Base-by-base conservation (phyloP, 106 monocot species). In the Cymbidium sinense region DNA sequence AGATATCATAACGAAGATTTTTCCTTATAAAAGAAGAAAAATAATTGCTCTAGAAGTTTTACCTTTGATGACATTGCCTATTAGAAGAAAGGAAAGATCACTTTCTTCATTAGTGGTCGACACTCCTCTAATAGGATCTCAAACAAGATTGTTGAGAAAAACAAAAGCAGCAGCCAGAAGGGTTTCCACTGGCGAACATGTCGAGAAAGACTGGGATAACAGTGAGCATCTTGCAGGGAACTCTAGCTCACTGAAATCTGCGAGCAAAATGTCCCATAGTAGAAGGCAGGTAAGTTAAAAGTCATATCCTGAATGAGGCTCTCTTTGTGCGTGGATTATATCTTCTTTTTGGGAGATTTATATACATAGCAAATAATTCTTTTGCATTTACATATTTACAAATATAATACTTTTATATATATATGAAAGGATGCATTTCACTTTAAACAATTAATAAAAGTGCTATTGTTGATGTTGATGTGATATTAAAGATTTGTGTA, bases 61-160 rank as follows among this genome's bases (percentile, higher is more conserved):
- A n/a, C 81, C 86, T 71, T 81, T 87, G 69, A 82, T 83, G 77
- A 73, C 83, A 72, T 80, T 89, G 75, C 89, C 92, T 70, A 51
- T 77, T 80, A 89, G 84, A 90, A 89, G 91, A 85, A 98, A 98
- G 77, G 96, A 98, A 82, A 89, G 91, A 82, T 98, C 96, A 70
- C 89, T 98, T 70, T 94, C 94, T 84, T 98, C 96, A 43, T 79
- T 98, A 82, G 96, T 94, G 31, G 88, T 91, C 27, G 88, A 75
- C 51, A 88, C 89, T 81, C 89, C 95, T 85, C 77, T 78, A 58
- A 76, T 95, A 76, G 77, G 85, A 70, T 47, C 84, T 74, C 89
- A 86, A 58, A 70, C 64, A 77, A 76, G 89, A 27, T 79, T 91
- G 70, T 88, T 86, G 43, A 86, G 88, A 70, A 89, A 89, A 82